Conservation (phyloP, 331 rosid genomes). For the Stylosanthes scabra region DNA sequence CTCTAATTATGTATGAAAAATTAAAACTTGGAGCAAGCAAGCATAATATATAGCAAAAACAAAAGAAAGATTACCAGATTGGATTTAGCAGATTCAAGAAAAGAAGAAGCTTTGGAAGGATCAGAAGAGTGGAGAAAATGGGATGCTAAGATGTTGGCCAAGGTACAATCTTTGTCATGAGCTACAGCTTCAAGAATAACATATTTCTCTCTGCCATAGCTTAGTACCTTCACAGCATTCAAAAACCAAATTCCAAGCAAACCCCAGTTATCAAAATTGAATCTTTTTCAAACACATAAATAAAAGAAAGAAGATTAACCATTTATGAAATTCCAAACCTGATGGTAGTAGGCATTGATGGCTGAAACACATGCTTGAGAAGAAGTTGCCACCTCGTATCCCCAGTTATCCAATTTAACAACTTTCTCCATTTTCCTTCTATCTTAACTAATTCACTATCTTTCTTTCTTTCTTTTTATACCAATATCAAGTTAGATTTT, state of each 20-base stretch:
- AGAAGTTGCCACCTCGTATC: slow-evolving; percentile 33
- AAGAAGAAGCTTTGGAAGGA: slow-evolving; percentile 50
- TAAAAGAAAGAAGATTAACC: background rate
- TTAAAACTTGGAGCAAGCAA: background rate
- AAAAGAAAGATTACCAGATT: slow-evolving; percentile 49
- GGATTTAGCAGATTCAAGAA: slow-evolving; percentile 62
- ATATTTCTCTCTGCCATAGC: slow-evolving; percentile 34
- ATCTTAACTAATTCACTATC: background rate
- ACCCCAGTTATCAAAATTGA: background rate
- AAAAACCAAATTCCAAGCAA: background rate
- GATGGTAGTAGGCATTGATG: slow-evolving; percentile 33
- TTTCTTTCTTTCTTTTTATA: background rate
- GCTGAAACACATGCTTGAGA: slow-evolving; percentile 29
- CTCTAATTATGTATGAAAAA: background rate
- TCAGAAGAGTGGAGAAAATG: slow-evolving; percentile 52
- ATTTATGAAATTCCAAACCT: slow-evolving; percentile 14
- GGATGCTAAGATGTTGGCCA: slow-evolving; percentile 70
- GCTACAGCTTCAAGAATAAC: slow-evolving; percentile 30
- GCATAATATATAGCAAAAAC: background rate
- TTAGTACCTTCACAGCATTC: slow-evolving; percentile 19
- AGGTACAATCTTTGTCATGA: slow-evolving; percentile 61
- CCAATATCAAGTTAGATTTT: background rate
- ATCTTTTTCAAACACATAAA: background rate
- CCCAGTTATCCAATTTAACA: slow-evolving; percentile 32
- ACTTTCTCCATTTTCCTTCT: slow-evolving; percentile 17